These are phyloP conservation scores for Sporothrix curviconia DNA, from an alignment of 2,329 filamentous ascomycete species.

Conservation along the genomic window DNA sequence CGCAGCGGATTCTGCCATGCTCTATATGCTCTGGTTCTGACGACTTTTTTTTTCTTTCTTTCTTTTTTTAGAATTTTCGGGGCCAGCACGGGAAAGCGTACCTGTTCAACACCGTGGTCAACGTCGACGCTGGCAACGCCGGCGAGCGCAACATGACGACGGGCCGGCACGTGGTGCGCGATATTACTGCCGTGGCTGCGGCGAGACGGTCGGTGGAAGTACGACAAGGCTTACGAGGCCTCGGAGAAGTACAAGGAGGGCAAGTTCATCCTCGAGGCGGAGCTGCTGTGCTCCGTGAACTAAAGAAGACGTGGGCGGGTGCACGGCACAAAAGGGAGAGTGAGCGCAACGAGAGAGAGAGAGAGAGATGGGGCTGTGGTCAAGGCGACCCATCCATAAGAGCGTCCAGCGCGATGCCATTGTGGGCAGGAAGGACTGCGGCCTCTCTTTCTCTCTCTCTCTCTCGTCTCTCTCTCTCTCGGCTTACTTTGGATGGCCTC, in stretches of 20 bases:
- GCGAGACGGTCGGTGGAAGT: conserved; percentile 97
- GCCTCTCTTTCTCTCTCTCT: not conserved
- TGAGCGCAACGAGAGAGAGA: no score
- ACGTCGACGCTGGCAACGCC: conserved; percentile 75
- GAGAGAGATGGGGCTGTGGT: not conserved
- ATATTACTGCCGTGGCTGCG: conserved; percentile 90
- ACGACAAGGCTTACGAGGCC: conserved; percentile 90
- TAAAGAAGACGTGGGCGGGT: no score
- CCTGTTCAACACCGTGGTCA: conserved; percentile 91
- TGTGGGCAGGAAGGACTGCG: no score
- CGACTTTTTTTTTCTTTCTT: no score
- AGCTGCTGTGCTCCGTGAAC: conserved; percentile 75
- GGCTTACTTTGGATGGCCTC: not conserved
- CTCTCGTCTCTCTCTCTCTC: not conserved
- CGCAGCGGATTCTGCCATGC: no score
- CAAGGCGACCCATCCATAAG: no score
- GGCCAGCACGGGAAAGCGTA: conserved; percentile 98
- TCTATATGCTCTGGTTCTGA: no score
- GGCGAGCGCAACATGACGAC: conserved; percentile 97
- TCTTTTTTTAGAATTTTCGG: conserved; percentile 94
- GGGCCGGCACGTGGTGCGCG: conserved; percentile 85
- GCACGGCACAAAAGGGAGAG: not conserved
- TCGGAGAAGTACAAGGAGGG: conserved; percentile 98
- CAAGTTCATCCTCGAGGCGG: conserved; percentile 92
- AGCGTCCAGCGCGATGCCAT: no score